A percentile compares a stretch with the other conserved stretches of the same genome.
These are phyloP conservation scores for Alloascoidea africana DNA, from an alignment of 805 yeast species.

Conservation along the genomic window DNA sequence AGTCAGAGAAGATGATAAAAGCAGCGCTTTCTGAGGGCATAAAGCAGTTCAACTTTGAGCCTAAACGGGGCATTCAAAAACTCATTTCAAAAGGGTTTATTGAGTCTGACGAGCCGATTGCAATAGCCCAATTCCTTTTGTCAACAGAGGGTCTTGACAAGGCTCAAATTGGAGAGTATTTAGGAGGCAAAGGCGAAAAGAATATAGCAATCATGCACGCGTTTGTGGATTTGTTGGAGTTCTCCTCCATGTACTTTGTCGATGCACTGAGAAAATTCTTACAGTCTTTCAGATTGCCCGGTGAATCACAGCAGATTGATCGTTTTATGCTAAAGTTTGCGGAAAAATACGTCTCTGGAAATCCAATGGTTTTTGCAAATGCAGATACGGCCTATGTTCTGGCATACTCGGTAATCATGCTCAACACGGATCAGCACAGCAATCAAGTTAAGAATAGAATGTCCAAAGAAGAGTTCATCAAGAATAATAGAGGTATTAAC, in stretches of 20 bases:
- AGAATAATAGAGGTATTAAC: slow-evolving; percentile 83
- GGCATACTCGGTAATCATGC: slow-evolving; percentile 82
- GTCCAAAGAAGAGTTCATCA: slow-evolving; percentile 77
- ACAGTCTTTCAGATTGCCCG: slow-evolving; percentile 88
- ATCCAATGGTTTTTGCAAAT: slow-evolving; percentile 59
- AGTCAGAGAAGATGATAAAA: slow-evolving; percentile 67
- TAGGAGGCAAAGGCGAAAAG: slow-evolving; percentile 77
- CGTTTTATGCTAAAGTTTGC: slow-evolving; percentile 95
- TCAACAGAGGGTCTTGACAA: slow-evolving; percentile 64
- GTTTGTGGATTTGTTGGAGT: slow-evolving; percentile 81
- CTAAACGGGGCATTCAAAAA: slow-evolving; percentile 60
- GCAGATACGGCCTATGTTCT: slow-evolving; percentile 91
- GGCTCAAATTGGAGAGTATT: slow-evolving; percentile 73
- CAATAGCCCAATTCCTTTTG: slow-evolving; percentile 63
- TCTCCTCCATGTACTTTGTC: slow-evolving; percentile 51
- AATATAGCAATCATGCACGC: slow-evolving; percentile 82
- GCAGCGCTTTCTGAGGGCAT: slow-evolving; percentile 69
- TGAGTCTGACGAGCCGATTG: slow-evolving; percentile 38
- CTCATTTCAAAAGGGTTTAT: slow-evolving; percentile 54
- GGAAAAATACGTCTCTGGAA: slow-evolving; percentile 76
- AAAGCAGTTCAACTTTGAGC: slow-evolving; percentile 68
- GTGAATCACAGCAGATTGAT: slow-evolving; percentile 96
- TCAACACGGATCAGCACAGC: slow-evolving; percentile 90
- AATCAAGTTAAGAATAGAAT: slow-evolving; percentile 74
- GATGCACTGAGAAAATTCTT: slow-evolving; percentile 76